phyloP scores from a whole-genome alignment of 768 basidiomycete genomes.

The Lentinula detonsa region DNA sequence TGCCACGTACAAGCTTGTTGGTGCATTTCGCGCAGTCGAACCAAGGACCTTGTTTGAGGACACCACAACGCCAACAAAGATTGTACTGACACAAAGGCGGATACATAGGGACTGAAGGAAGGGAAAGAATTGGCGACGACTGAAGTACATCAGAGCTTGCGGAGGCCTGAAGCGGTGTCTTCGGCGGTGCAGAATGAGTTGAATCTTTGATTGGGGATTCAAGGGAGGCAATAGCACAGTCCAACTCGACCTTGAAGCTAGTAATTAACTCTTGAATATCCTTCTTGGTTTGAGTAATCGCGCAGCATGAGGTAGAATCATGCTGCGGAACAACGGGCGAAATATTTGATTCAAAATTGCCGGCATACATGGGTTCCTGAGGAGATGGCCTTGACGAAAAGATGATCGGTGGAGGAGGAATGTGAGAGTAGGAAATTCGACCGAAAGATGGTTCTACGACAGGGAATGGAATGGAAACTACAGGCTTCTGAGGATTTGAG shows the following conservation, averaged over 20 bases:
- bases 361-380: constrained; percentile 18
- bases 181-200: background rate
- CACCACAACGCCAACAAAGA: constrained; percentile 28
- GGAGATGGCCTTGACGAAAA: constrained; percentile 20
- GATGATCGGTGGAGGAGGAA: constrained; percentile 29
- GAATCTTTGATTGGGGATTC: background rate
- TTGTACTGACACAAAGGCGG: constrained; percentile 18
- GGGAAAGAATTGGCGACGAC: background rate
- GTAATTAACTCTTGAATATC: constrained; percentile 42
- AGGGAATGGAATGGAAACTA: constrained; percentile 9
- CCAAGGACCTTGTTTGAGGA: constrained; percentile 24
- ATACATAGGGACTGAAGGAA: constrained; percentile 11
- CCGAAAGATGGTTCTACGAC: constrained; percentile 3
- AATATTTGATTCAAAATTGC: constrained; percentile 11
- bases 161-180: background rate
- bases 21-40: constrained; percentile 31
- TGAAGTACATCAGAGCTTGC: background rate
- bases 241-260: constrained; percentile 51
- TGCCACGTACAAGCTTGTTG: constrained; percentile 26
- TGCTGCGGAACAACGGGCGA: constrained; percentile 8
- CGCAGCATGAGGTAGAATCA: constrained; percentile 31
- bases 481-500: constrained; percentile 4
- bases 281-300: constrained; percentile 36
- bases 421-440: constrained; percentile 23
- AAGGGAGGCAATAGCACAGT: constrained; percentile 29